Base-by-base conservation (phyloP, 495 filamentous ascomycete species). In the Talaromyces trachyspermus region DNA sequence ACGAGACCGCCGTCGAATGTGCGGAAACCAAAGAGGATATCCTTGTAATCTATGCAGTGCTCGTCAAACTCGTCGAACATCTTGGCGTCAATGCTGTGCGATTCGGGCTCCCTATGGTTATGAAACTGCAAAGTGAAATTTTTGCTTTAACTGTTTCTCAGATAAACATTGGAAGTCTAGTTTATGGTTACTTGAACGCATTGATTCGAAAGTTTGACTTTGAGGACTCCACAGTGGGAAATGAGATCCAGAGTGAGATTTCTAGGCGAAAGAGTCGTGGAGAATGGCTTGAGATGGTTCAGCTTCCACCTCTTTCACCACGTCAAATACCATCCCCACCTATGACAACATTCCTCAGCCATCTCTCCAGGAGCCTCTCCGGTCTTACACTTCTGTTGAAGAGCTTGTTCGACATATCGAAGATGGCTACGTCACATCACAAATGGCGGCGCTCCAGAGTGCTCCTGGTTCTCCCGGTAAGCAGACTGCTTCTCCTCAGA, bases 141-240 rank as follows among this genome's bases (percentile, higher is more conserved):
- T 38, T 72, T 32, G 51, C 55, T 6, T 63, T 77, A 20, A 77
- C 76, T 0, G 55, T 71, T 35, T 72, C 77, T 2, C 90, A 88
- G 54, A 72, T 92, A 19, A 80, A 86, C 20, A 69, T 92, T 17
- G 90, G 86, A 27, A 88, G 83, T 57, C 68, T 96, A 42, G 84
- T 89, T 18, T 85, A 91, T 58, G 89, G 89, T 5, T 95, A 95
- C 64, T 76, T 95, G 37, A 88, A 86, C 80, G 72, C 78, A 14
- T 53, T 95, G 49, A 81, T 75, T 15, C 83, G 90, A 51, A 79
- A 77, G 46, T 92, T 95, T 51, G 80, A 87, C 9, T 83, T 91
- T 51, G 82, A 89, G 32, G 71, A 72, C 8, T 78, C 81, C 0
- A 63, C 65, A 11, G 68, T 84, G 25, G 88, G 87, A 8, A 70